Evolutionary conservation across 192 early-diverging fungal genomes (phyloP).

Genomic region (Mortierella antarctica): DNA sequence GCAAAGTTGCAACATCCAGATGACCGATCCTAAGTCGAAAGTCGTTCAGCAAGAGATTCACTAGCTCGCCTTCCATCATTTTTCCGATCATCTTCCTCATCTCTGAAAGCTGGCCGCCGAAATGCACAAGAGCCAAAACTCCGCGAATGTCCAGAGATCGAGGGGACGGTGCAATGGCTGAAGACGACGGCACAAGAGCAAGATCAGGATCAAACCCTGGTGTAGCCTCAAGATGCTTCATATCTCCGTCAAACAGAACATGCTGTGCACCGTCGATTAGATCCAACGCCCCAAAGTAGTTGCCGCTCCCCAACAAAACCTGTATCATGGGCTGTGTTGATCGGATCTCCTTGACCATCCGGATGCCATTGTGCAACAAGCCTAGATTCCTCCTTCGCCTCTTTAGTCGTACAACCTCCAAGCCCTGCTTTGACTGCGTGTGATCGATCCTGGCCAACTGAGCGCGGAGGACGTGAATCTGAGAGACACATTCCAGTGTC

Average conservation of each 20-base stretch:
- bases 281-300: conserved; percentile 91
- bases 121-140: conserved; percentile 68
- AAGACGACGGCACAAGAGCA: conserved; percentile 50
- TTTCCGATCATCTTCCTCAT: conserved; percentile 72
- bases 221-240: conserved; percentile 41
- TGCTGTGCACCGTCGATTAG: conserved; percentile 84
- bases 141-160: conserved; percentile 68
- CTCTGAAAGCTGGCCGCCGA: conserved; percentile 70
- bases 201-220: conserved; percentile 47
- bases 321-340: conserved; percentile 89
- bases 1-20: conserved; percentile 56
- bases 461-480: conserved; percentile 84
- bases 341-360: conserved; percentile 77
- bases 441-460: conserved; percentile 73
- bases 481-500: conserved; percentile 86
- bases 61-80: conserved; percentile 83
- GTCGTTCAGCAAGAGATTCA: conserved; percentile 70
- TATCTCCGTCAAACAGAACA: conserved; percentile 65
- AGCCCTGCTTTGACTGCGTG: conserved; percentile 77
- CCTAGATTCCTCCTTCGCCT: conserved; percentile 79
- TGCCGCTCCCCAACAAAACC: conserved; percentile 77
- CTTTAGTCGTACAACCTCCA: conserved; percentile 86
- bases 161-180: conserved; percentile 50
- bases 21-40: conserved; percentile 64
- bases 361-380: conserved; percentile 74